phyloP scores from a whole-genome alignment of 305 asterid species.

The Rubia tinctorum region DNA sequence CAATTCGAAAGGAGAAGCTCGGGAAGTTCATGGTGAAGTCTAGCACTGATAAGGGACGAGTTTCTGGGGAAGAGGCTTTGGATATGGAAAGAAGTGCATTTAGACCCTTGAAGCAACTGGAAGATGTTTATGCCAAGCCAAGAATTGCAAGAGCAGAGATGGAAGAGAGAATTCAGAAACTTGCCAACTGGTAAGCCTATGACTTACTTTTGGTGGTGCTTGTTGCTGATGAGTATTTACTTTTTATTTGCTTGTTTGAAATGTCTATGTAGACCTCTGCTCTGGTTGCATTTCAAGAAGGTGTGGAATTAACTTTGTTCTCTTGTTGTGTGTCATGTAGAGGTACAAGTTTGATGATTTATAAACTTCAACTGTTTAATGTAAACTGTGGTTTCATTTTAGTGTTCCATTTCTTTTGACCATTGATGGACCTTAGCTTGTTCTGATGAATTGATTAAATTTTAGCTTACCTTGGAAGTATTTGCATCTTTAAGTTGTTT shows the following conservation, averaged over 20 bases:
- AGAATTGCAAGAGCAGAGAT: conserved; percentile 71
- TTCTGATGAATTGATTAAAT: background rate
- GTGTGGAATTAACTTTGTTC: background rate
- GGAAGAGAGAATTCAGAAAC: conserved; percentile 93
- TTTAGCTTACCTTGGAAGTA: background rate
- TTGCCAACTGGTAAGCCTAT: conserved; percentile 61
- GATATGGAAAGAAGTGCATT: conserved; percentile 77
- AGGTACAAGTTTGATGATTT: conserved; percentile 1
- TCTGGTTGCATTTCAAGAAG: background rate
- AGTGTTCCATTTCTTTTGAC: background rate
- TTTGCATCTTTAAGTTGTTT: background rate
- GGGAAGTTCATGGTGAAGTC: conserved; percentile 17
- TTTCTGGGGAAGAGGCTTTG: conserved; percentile 18
- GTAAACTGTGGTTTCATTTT: background rate
- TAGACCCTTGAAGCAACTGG: conserved; percentile 41
- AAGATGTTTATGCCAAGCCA: conserved; percentile 42
- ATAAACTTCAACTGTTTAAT: background rate
- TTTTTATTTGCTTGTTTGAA: background rate
- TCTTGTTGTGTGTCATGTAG: background rate
- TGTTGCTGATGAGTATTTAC: background rate
- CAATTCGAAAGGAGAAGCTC: conserved; percentile 24
- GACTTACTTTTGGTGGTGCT: background rate
- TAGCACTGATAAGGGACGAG: background rate
- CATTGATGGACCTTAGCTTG: background rate
- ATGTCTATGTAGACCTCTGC: background rate